Base-by-base conservation (phyloP, 441 rosid genomes). In the Pelargonium fulgidum region DNA sequence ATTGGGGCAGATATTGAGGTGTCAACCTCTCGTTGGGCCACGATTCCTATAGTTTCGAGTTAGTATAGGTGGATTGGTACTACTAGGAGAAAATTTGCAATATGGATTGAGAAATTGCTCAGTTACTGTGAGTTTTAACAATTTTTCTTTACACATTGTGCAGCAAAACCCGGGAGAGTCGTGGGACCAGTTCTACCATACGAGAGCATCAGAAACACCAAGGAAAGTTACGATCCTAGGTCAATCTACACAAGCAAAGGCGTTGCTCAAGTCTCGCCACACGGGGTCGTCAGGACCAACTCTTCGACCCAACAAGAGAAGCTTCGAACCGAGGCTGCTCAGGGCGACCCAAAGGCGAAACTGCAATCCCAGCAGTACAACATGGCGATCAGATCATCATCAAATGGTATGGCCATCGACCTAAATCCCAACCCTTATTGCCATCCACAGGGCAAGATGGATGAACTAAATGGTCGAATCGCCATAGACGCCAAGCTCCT, bases 341-440 rank as follows among this genome's bases (percentile, higher is more conserved):
- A 80, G 79, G 84, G 83, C 54, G 39, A 75, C 58, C 56, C 76
- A 2, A 44, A 80, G 3, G 89, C 85, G 62, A 71, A 73, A 66
- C 86, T 85, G 72, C 91, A 86, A 62, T 79, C 70, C 17, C 81
- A 84, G 17, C 91, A 83, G 66, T 79, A 79, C 64, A 82, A 87
- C 67, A 65, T 81, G 77, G 81, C 81, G 3, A 64, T 87, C n/a
- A 89, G 86, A 82, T 77, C 76, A 22, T 78, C 82, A 3, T 86
- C 90, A n/a, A 16, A n/a, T n/a, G 97, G 88, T 3, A 79, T 91
- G 42, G 91, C 94, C 66, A 85, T 93, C 76, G 80, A 86, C 72
- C 90, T 92, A 1, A 94, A 93, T 70, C 70, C 85, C 67, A 89
- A 91, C 80, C 96, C 96, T 0, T 89, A 85, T 78, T 85, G 88